Evolutionary conservation across 176 grass and related monocot species (phyloP).

Genomic region (Metroxylon sagu): DNA sequence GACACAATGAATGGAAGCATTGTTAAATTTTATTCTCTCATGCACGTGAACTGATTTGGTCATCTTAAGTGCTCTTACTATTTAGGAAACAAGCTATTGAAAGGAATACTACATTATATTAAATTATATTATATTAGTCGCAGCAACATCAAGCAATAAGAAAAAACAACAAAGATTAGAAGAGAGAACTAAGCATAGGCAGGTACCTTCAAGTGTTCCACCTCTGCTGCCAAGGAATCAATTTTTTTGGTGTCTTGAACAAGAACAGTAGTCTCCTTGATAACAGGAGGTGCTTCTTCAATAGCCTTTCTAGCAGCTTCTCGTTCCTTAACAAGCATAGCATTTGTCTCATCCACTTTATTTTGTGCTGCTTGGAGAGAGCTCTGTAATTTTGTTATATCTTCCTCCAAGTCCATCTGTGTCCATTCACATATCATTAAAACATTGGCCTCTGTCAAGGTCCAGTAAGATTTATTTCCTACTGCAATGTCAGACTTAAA

Average conservation of each 20-base stretch:
- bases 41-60: no score
- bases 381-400: constrained; percentile 68
- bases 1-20: no score
- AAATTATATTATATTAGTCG: no score
- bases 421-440: constrained; percentile 14
- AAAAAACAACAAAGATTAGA: no score
- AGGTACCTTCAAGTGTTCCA: constrained; percentile 75
- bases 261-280: constrained; percentile 71
- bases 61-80: no score
- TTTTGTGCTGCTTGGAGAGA: constrained; percentile 72
- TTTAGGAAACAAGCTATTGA: no score
- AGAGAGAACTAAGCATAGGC: not conserved
- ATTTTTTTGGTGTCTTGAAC: constrained; percentile 92
- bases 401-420: constrained; percentile 92
- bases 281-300: constrained; percentile 73
- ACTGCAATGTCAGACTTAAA: no score
- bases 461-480: no score
- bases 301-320: constrained; percentile 55
- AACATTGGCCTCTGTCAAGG: no score
- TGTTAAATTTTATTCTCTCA: no score
- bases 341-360: constrained; percentile 79
- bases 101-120: no score
- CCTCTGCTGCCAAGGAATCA: constrained; percentile 64
- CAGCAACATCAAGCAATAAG: no score
- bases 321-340: constrained; percentile 65